Conservation (phyloP, 2,329 filamentous ascomycete genomes). For the Aspergillus pseudoglaucus region DNA sequence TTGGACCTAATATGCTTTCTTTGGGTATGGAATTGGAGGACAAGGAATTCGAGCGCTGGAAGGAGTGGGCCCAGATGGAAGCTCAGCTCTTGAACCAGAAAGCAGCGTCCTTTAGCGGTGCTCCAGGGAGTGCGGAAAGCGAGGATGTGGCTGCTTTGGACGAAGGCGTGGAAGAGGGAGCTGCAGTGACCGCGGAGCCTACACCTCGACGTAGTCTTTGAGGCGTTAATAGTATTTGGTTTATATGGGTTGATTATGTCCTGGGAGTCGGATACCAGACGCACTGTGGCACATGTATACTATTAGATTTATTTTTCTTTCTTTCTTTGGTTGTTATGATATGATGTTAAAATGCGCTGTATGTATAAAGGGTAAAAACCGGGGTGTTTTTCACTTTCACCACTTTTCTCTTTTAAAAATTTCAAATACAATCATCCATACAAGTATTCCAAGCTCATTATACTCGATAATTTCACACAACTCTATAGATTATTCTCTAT, state of each 20-base stretch:
- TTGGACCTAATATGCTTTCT: conserved; percentile 69
- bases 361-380: too few relatives aligned
- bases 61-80: conserved; percentile 62
- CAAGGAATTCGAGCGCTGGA: conserved; percentile 74
- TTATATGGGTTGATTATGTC: too few relatives aligned
- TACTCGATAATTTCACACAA: neutral
- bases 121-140: conserved; percentile 27
- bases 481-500: neutral
- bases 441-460: too few relatives aligned
- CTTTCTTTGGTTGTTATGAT: too few relatives aligned
- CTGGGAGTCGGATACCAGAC: too few relatives aligned
- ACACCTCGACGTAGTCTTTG: neutral
- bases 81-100: conserved; percentile 44
- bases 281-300: too few relatives aligned
- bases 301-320: too few relatives aligned
- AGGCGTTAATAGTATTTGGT: too few relatives aligned
- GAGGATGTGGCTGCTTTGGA: conserved; percentile 15
- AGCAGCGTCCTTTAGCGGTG: conserved; percentile 38
- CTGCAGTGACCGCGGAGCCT: neutral
- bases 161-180: neutral
- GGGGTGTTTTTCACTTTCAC: too few relatives aligned
- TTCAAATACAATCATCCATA: too few relatives aligned
- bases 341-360: too few relatives aligned
- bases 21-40: conserved; percentile 79
- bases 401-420: too few relatives aligned